Conservation (phyloP, 108 stramenopile genomes). For the Epipyxis sp. region DNA sequence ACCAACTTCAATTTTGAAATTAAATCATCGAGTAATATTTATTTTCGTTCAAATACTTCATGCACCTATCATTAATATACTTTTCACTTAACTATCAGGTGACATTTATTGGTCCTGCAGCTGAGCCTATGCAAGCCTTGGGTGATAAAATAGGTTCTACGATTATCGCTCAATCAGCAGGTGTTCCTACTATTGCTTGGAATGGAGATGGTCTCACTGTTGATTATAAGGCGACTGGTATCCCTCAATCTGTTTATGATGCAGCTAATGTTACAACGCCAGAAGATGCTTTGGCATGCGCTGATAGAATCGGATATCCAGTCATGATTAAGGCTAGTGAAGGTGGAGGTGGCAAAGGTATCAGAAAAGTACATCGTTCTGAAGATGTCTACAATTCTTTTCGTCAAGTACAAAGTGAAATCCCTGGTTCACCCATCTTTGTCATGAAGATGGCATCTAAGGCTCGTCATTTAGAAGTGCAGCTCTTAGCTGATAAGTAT, state of each 20-base stretch:
- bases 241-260: conserved; percentile 79
- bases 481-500: conserved; percentile 92
- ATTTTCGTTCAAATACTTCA: conserved; percentile 39
- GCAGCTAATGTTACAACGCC: conserved; percentile 75
- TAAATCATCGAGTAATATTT: conserved; percentile 71
- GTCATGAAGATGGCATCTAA: conserved; percentile 77
- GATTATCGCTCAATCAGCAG: conserved; percentile 96
- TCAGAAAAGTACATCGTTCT: conserved; percentile 69
- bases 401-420: conserved; percentile 95
- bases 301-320: conserved; percentile 85
- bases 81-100: background rate
- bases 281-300: conserved; percentile 68
- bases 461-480: conserved; percentile 95
- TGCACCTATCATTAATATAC: background rate
- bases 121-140: conserved; percentile 94
- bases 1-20: conserved; percentile 73
- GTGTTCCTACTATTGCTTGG: conserved; percentile 96
- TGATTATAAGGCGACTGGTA: conserved; percentile 66
- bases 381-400: conserved; percentile 69
- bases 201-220: conserved; percentile 81
- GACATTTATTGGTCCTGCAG: conserved; percentile 86
- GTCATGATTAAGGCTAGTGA: conserved; percentile 99
- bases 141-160: conserved; percentile 99
- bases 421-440: conserved; percentile 96
- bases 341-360: conserved; percentile 99